A percentile compares a stretch with the other conserved stretches of the same genome.
Conservation (phyloP, 768 basidiomycete genomes). For the Auriscalpium vulgare region DNA sequence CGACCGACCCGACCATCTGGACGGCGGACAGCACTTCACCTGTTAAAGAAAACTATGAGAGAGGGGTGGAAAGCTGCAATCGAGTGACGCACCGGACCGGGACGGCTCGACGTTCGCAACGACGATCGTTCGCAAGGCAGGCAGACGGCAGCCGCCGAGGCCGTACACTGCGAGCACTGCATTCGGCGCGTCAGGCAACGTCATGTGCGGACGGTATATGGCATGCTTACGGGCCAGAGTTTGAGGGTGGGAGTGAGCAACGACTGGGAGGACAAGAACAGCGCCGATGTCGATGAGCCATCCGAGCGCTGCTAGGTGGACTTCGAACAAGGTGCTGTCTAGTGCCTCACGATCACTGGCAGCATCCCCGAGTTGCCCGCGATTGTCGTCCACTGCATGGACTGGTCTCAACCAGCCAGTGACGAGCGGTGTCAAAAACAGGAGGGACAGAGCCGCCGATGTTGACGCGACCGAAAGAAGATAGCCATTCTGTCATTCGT, state of each 20-base stretch:
- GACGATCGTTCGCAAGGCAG: not conserved
- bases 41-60: not conserved
- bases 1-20: not conserved
- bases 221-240: too few relatives aligned
- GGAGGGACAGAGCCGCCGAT: not conserved
- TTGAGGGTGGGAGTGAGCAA: not conserved
- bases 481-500: not conserved
- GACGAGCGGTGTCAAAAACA: not conserved
- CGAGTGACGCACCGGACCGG: not conserved
- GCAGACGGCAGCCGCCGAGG: not conserved
- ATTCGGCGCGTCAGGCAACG: too few relatives aligned
- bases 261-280: not conserved
- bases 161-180: not conserved
- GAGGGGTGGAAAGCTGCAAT: too few relatives aligned
- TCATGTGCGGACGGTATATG: too few relatives aligned
- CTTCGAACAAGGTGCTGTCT: not conserved
- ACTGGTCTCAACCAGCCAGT: too few relatives aligned
- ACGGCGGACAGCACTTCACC: not conserved
- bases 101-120: not conserved
- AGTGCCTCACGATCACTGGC: too few relatives aligned
- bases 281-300: not conserved
- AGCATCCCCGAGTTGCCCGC: too few relatives aligned
- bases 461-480: not conserved
- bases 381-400: too few relatives aligned
- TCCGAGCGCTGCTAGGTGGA: not conserved